Evolutionary conservation across 1,284 basidiomycete genomes (phyloP), one percentile per base, ranked within the genome.

Genomic region (Trametes polyzona): DNA sequence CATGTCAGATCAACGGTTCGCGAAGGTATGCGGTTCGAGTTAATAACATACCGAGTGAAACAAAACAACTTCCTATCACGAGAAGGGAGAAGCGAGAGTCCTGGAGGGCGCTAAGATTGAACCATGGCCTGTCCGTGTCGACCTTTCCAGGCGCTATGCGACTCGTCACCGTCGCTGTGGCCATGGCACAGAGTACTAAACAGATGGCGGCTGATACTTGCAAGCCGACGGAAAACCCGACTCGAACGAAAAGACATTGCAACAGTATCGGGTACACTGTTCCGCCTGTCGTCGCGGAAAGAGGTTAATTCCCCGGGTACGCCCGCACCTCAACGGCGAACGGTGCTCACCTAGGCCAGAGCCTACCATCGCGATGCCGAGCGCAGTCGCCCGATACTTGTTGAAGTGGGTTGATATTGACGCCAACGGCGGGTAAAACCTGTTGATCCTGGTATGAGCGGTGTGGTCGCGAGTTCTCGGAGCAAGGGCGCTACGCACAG

Each of bases 261-360:
- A 89, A 75, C 71, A 87, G 74, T 55, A 90, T 81, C 0, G 88
- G 86, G 60, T 83, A 89, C 9, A 88, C 72, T 5, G 88, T 82
- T 9, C 88, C 88, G 26, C 87, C 87, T 84, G 40, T 19, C 23
- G 19, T 23, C 19, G 30, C 26, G 29, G 24, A 30, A 17, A 27
- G 39, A 37, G 19, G 51, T 58, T 40, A 57, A 42, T n/a, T 44
- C 16, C 11, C 41, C 33, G 35, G 26, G 10, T 24, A 7, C 23
- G 8, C 33, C 36, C 52, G 32, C n/a, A n/a, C n/a, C 23, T 41
- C 30, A 9, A 2, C 4, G 8, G 41, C 58, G 12, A 30, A 16
- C 26, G 19, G 17, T 19, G 63, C 69, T 47, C 33, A 70, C 71
- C 70, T 39, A 70, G 61, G 27, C 71, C 69, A 17, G 71, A 72